Evolutionary conservation across 352 stramenopile genomes (phyloP).

Genomic region (Pythium insidiosum): DNA sequence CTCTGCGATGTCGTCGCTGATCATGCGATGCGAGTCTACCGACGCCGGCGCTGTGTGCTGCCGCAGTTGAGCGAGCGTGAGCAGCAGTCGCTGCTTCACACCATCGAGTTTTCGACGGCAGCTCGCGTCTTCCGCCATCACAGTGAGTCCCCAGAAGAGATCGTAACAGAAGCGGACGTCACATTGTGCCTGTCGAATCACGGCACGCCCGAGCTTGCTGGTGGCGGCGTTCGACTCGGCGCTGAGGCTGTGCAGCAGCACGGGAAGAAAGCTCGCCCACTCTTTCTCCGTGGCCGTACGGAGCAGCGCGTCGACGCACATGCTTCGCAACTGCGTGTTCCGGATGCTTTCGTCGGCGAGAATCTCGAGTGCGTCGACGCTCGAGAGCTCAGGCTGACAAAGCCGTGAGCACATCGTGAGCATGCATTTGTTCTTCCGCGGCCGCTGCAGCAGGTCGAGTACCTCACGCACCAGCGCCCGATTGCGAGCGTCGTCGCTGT

Average conservation of each 20-base stretch:
- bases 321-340: constrained; percentile 39
- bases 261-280: constrained; percentile 70
- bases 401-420: constrained; percentile 82
- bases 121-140: constrained; percentile 71
- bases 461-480: constrained; percentile 43
- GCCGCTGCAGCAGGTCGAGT: constrained; percentile 49
- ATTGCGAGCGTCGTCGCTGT: constrained; percentile 17
- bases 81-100: constrained; percentile 68
- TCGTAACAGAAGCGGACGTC: constrained; percentile 82
- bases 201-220: constrained; percentile 56
- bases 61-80: constrained; percentile 63
- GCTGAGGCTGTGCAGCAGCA: constrained; percentile 68
- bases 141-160: constrained; percentile 76
- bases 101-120: constrained; percentile 76
- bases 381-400: constrained; percentile 63
- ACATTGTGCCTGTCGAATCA: constrained; percentile 67
- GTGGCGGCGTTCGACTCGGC: constrained; percentile 49
- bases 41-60: constrained; percentile 27
- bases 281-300: constrained; percentile 67
- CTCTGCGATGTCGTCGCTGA: constrained; percentile 55
- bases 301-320: constrained; percentile 57
- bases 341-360: constrained; percentile 61
- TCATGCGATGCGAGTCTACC: constrained; percentile 17
- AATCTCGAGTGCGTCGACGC: constrained; percentile 74
- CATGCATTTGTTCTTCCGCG: constrained; percentile 77